A percentile compares a stretch with the other conserved stretches of the same genome.
Evolutionary conservation across 371 early-diverging fungal genomes (phyloP).

Genomic region (Mucor velutinosus): DNA sequence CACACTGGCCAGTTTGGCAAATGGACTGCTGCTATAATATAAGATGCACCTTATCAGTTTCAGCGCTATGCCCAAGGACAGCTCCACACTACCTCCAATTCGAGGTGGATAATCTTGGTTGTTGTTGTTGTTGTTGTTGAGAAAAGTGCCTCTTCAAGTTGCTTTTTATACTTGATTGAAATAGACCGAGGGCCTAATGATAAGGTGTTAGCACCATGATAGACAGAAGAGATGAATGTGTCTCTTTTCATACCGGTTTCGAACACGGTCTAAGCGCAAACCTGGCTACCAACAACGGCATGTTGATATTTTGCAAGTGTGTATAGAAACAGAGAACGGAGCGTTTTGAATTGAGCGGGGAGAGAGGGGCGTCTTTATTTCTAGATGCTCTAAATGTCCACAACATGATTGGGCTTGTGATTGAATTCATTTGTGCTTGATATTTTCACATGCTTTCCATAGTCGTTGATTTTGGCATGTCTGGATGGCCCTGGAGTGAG

Average conservation of each 20-base stretch:
- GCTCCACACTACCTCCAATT: not conserved
- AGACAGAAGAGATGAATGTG: not conserved
- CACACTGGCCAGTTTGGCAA: not conserved
- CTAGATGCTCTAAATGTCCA: not conserved
- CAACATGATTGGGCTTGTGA: not conserved
- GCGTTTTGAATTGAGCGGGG: not conserved
- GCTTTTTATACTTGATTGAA: not conserved
- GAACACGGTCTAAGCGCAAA: slow-evolving; percentile 17
- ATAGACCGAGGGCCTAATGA: not conserved
- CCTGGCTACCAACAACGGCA: slow-evolving; percentile 21
- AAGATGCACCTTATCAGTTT: not conserved
- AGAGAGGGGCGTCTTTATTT: not conserved
- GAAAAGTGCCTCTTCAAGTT: not conserved
- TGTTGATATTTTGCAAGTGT: not conserved
- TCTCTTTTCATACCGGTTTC: slow-evolving; percentile 4
- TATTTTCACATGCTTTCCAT: not conserved
- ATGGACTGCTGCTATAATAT: not conserved
- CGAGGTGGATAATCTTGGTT: not conserved
- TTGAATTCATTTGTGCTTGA: not conserved
- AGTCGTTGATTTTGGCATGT: too few species aligned
- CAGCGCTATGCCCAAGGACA: not conserved
- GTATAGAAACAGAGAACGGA: not conserved
- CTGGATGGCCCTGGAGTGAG: too few species aligned
- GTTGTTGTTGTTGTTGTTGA: not conserved
- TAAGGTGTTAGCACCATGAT: not conserved